Conservation (phyloP, 208 protist genomes). For the Crithidia sp. region DNA sequence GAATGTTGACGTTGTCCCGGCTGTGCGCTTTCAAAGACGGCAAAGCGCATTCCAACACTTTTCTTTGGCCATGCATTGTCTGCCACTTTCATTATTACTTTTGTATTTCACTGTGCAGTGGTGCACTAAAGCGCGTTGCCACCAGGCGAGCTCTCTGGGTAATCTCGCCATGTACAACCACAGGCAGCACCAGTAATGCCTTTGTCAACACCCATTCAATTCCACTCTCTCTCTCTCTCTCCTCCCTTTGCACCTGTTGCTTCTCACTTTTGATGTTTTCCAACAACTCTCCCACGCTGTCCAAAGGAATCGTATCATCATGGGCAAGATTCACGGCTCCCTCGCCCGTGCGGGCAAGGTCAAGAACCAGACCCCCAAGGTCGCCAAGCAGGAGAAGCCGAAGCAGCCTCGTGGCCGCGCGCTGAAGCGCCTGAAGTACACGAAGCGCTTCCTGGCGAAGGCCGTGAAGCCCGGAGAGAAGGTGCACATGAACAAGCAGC, state of each 20-base stretch:
- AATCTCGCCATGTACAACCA: too few relatives aligned
- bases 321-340: constrained; percentile 98
- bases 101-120: too few relatives aligned
- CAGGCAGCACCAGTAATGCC: too few relatives aligned
- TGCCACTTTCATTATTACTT: too few relatives aligned
- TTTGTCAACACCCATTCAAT: neutral
- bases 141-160: too few relatives aligned
- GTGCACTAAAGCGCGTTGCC: too few relatives aligned
- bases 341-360: constrained; percentile 98
- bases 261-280: neutral
- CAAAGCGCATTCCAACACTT: too few relatives aligned
- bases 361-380: constrained; percentile 98
- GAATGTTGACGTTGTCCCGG: too few relatives aligned
- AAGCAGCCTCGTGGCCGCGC: constrained; percentile 95
- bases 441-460: constrained; percentile 95
- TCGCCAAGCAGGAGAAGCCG: constrained; percentile 95
- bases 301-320: constrained; percentile 32
- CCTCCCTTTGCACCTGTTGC: neutral
- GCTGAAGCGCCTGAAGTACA: constrained; percentile 98
- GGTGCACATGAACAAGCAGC: constrained; percentile 94
- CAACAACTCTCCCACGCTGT: neutral
- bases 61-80: too few relatives aligned
- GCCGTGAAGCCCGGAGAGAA: constrained; percentile 94
- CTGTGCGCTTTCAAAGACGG: too few relatives aligned
- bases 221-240: neutral